These are phyloP conservation scores for Ophiostoma populinum DNA, from an alignment of 2,329 filamentous ascomycete species.

Conservation along the genomic window DNA sequence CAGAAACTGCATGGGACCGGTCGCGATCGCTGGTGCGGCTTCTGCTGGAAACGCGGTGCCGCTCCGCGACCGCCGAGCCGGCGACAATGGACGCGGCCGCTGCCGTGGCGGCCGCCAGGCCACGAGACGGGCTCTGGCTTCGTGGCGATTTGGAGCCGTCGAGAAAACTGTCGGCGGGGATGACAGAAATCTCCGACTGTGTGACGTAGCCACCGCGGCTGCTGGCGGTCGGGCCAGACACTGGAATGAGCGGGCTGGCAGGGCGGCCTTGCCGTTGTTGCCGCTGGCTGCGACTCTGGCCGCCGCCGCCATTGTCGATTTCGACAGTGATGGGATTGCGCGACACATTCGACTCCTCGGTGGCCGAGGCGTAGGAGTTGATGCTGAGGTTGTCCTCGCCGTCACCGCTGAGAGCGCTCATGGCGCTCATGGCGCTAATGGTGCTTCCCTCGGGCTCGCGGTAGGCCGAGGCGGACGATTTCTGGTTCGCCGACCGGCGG, in stretches of 20 bases:
- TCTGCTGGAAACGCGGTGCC: conserved; percentile 8
- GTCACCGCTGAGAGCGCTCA: conserved; percentile 16
- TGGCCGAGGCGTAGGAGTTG: conserved; percentile 60
- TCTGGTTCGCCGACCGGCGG: conserved; percentile 28
- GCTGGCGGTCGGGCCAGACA: conserved; percentile 25
- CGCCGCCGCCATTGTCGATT: conserved; percentile 41
- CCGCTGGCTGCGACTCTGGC: conserved; percentile 15
- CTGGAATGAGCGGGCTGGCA: conserved; percentile 51
- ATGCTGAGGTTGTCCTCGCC: conserved; percentile 48
- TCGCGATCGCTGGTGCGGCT: conserved; percentile 25
- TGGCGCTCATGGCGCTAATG: conserved; percentile 12
- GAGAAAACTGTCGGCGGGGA: conserved; percentile 43
- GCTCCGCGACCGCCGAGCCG: conserved; percentile 24
- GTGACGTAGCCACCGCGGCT: conserved; percentile 40
- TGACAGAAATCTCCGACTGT: conserved; percentile 74
- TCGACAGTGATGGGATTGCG: conserved; percentile 77
- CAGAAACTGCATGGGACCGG: neutral
- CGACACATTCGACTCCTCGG: conserved; percentile 62
- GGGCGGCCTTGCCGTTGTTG: conserved; percentile 33
- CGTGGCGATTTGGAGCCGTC: conserved; percentile 35
- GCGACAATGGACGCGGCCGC: no score
- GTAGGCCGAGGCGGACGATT: conserved; percentile 16
- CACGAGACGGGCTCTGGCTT: conserved; percentile 25
- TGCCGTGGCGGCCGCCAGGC: conserved; percentile 22
- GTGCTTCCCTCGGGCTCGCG: conserved; percentile 18